phyloP scores from a whole-genome alignment of 768 basidiomycete genomes.

The Kwoniella pini region DNA sequence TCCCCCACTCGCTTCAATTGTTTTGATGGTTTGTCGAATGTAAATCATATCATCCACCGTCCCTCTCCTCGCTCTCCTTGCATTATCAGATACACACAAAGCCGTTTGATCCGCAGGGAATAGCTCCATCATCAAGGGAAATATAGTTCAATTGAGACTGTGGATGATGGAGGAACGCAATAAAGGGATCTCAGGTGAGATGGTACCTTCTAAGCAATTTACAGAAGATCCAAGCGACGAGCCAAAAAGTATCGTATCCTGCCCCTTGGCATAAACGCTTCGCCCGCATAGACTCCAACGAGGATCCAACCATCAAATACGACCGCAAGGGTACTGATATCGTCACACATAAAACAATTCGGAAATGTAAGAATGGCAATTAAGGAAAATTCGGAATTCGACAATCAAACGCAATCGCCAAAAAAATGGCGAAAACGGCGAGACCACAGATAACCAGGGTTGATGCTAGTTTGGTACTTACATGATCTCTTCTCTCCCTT shows the following conservation, averaged over 20 bases:
- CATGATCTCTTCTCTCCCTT: constrained; percentile 22
- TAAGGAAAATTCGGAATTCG: neutral
- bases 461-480: constrained; percentile 15
- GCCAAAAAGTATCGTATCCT: no score
- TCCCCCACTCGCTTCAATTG: neutral
- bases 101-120: constrained; percentile 3
- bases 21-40: neutral
- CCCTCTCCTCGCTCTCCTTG: neutral
- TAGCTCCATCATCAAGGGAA: constrained; percentile 3
- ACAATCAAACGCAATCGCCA: neutral
- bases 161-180: neutral
- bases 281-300: no score
- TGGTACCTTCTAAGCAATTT: no score
- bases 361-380: neutral
- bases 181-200: neutral
- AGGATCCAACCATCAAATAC: no score
- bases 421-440: constrained; percentile 8
- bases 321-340: no score
- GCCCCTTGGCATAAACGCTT: no score
- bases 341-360: no score
- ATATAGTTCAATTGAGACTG: neutral
- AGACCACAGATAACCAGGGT: neutral
- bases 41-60: neutral
- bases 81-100: constrained; percentile 3
- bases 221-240: no score